These are phyloP conservation scores for Kluyveromyces starmeri DNA, from an alignment of 805 yeast species.

Conservation along the genomic window DNA sequence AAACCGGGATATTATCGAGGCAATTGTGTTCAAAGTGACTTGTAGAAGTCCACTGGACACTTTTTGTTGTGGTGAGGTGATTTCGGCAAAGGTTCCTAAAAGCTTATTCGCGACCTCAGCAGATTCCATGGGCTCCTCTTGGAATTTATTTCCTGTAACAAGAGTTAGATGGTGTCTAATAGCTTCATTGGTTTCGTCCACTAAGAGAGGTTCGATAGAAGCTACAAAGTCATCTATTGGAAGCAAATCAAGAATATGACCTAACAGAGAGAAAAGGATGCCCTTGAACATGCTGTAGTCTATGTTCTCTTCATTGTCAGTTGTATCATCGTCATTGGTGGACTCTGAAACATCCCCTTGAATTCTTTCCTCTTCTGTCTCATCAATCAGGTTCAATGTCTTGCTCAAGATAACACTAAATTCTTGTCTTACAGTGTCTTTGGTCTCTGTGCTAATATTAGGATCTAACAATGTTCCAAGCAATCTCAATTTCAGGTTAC, in stretches of 20 bases:
- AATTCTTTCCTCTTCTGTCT: too few relatives aligned
- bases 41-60: constrained; percentile 45
- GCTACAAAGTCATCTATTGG: constrained; percentile 68
- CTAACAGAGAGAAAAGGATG: constrained; percentile 47
- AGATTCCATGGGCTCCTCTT: constrained; percentile 50
- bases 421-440: constrained; percentile 14
- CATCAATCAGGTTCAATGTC: constrained; percentile 18
- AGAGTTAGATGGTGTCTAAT: constrained; percentile 54
- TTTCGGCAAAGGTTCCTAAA: constrained; percentile 41
- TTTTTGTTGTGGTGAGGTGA: constrained; percentile 17
- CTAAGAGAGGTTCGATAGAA: constrained; percentile 42
- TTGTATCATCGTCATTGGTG: constrained; percentile 4
- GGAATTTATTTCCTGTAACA: constrained; percentile 61
- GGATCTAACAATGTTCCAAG: constrained; percentile 41
- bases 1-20: constrained; percentile 55
- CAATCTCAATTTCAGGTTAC: constrained; percentile 44
- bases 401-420: constrained; percentile 22
- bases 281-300: constrained; percentile 28
- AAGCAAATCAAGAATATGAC: constrained; percentile 55
- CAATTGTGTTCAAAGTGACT: constrained; percentile 59
- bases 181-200: constrained; percentile 31
- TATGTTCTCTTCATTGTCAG: constrained; percentile 16
- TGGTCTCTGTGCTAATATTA: constrained; percentile 11
- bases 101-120: constrained; percentile 42
- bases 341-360: constrained; percentile 1